A percentile compares a stretch with the other conserved stretches of the same genome.
Conservation (phyloP, 2,329 filamentous ascomycete species). For the Penicillium janthinellum region DNA sequence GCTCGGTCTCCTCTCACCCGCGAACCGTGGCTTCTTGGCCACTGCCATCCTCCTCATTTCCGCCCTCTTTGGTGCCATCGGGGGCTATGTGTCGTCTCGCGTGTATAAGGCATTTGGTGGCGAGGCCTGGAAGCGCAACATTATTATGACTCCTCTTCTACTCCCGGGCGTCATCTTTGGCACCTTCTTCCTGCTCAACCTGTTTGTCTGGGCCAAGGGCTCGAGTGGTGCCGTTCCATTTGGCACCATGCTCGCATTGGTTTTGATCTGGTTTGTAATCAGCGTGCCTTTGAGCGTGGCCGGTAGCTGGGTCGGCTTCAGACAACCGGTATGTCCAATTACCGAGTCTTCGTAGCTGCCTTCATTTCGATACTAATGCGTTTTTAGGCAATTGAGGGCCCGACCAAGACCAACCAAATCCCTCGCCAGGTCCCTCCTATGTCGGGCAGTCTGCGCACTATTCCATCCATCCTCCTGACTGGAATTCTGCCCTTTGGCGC, state of each 20-base stretch:
- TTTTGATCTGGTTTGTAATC: conserved; percentile 96
- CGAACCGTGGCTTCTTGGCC: conserved; percentile 89
- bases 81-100: conserved; percentile 84
- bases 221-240: conserved; percentile 95
- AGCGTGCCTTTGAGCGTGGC: conserved; percentile 87
- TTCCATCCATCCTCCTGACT: conserved; percentile 89
- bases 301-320: conserved; percentile 93
- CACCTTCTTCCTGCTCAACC: conserved; percentile 88
- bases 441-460: conserved; percentile 77
- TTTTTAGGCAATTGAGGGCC: conserved; percentile 65
- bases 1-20: conserved; percentile 91
- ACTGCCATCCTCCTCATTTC: conserved; percentile 94
- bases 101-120: conserved; percentile 95
- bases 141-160: conserved; percentile 80
- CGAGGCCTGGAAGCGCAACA: conserved; percentile 92
- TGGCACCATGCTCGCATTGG: conserved; percentile 91
- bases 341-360: not conserved
- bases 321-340: conserved; percentile 53
- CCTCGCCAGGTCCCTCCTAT: conserved; percentile 90
- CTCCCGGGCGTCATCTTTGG: conserved; percentile 85
- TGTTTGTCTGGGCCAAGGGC: conserved; percentile 92
- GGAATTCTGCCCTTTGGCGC: conserved; percentile 92
- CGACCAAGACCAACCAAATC: conserved; percentile 96
- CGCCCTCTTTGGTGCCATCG: conserved; percentile 87
- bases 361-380: conserved; percentile 12